phyloP scores from a whole-genome alignment of 2,329 filamentous ascomycete species.

The Sporothrix curviconia region DNA sequence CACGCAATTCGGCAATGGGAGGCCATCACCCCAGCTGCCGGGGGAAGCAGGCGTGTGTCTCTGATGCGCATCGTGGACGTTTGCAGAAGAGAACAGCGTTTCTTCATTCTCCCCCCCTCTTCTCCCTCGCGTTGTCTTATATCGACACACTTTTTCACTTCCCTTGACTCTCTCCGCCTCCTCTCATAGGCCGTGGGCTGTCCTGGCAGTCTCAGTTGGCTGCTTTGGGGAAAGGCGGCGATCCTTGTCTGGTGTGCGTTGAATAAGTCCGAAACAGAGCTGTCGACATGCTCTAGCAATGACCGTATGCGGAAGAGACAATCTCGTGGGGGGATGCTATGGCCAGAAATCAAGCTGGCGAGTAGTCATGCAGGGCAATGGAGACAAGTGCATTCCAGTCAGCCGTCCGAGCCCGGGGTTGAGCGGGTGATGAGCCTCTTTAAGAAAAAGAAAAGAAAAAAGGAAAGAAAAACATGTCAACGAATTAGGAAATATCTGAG shows the following conservation, averaged over 20 bases:
- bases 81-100: background rate
- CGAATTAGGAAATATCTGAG: background rate
- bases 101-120: background rate
- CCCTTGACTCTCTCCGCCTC: background rate
- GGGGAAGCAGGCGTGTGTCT: too few species aligned
- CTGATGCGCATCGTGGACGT: constrained; percentile 1
- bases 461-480: too few species aligned
- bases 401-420: too few species aligned
- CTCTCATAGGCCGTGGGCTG: background rate
- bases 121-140: background rate
- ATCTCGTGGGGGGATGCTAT: background rate
- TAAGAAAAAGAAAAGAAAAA: too few species aligned
- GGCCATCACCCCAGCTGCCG: too few species aligned
- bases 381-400: constrained; percentile 2
- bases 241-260: background rate
- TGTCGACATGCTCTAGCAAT: too few species aligned
- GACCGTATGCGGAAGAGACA: background rate
- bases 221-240: background rate
- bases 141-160: too few species aligned
- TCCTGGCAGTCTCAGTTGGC: background rate
- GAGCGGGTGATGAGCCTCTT: too few species aligned
- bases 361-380: background rate
- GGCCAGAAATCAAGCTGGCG: background rate
- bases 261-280: too few species aligned
- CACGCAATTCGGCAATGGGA: too few species aligned